Base-by-base conservation (phyloP, 2,329 filamentous ascomycete species). In the Fusarium dlaminii region DNA sequence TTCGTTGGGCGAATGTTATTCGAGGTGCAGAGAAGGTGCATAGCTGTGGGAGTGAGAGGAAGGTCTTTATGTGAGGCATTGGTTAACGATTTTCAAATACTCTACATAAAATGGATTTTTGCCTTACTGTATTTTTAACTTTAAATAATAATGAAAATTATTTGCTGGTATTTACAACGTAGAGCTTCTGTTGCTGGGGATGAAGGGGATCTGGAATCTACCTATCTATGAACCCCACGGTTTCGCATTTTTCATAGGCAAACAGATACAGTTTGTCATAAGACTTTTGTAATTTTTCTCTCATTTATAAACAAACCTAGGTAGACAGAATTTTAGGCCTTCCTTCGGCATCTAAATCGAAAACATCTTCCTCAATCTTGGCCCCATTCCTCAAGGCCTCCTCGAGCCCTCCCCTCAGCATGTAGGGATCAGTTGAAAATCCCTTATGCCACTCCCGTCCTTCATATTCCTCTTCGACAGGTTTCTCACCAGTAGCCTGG, bases 391-490 rank as follows among this genome's bases (percentile, higher is more conserved):
- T 61, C 5, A 68, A 29, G 22, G 75, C 75, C 34, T 66, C 66
- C 32, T 74, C 62, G 7, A 74, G 63, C 14, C 75, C 75, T 54
- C 67, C 63, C 29, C 72, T 66, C 22, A 75, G 62, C 72, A 79
- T 78, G 49, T 72, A 79, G 14, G 78, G 77, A 27, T 77, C 76
- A 8, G 63, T 70, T 46, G 68, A 74, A 34, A 75, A 62, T 14
- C 78, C 79, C 29, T 77, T 77, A 43, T 78, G 75, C 78, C 78
- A 81, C 20, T 76, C 68, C 7, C 78, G 73, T 8, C 68, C 77
- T 29, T 76, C 75, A 30, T 77, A 81, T 39, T 81, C 79, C 5
- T 78, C 79, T 40, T 81, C 80, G 0, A 75, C 66, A 1, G 80
- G 80, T 51, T 75, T 75, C 60, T 79, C 77, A 0, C 70, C 66